phyloP scores from a whole-genome alignment of 768 basidiomycete species.

The Neoboletus magnificus region DNA sequence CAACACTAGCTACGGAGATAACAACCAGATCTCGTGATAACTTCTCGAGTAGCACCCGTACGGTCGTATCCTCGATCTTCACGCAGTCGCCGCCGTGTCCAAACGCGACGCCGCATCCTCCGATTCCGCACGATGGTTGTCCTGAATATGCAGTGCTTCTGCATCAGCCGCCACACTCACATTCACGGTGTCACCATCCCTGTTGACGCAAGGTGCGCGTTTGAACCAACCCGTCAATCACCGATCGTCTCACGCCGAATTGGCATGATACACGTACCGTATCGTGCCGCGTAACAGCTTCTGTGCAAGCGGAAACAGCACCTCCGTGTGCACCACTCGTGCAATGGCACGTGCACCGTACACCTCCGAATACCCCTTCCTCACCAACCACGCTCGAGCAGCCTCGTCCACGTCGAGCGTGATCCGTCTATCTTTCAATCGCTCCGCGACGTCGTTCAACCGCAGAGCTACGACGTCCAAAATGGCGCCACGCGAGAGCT shows the following conservation, averaged over 20 bases:
- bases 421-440: conserved; percentile 65
- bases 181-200: conserved; percentile 62
- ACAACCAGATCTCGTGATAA: background rate
- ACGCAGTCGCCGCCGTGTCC: background rate
- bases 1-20: background rate
- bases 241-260: background rate
- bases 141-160: conserved; percentile 49
- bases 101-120: conserved; percentile 2
- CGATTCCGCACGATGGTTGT: conserved; percentile 57
- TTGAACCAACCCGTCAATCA: background rate
- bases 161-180: conserved; percentile 47
- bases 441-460: conserved; percentile 65
- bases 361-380: conserved; percentile 75
- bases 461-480: conserved; percentile 77
- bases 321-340: conserved; percentile 76
- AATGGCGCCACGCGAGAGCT: conserved; percentile 70
- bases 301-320: conserved; percentile 79
- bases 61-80: background rate
- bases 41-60: background rate
- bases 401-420: conserved; percentile 62
- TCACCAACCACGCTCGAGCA: conserved; percentile 66
- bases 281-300: conserved; percentile 79
- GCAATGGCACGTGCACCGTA: conserved; percentile 90
- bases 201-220: conserved; percentile 12
- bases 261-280: conserved; percentile 40